Evolutionary conservation across 805 yeast genomes (phyloP).

Genomic region (Kregervanrija fluxuum): DNA sequence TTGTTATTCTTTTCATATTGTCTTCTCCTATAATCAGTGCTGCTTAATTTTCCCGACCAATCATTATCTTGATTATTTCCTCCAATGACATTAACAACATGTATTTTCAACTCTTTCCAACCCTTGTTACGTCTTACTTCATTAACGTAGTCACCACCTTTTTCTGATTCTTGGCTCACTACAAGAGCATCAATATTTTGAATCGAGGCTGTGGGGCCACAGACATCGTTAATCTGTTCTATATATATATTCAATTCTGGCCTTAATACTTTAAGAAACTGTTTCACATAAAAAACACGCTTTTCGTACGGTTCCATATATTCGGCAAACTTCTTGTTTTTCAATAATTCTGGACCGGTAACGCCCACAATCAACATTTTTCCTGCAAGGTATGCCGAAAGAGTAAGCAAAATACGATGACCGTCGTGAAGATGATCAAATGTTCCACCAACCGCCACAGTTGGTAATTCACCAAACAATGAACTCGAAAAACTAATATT

Average conservation of each 20-base stretch:
- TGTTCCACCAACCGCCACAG: conserved; percentile 83
- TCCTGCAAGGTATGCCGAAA: conserved; percentile 57
- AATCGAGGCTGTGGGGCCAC: conserved; percentile 87
- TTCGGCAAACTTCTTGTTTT: conserved; percentile 67
- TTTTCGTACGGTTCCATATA: conserved; percentile 49
- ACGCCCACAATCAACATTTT: conserved; percentile 67
- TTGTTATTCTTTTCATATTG: conserved; percentile 19
- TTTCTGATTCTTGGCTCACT: conserved; percentile 69
- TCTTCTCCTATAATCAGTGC: conserved; percentile 63
- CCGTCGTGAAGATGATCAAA: conserved; percentile 97
- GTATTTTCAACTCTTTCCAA: conserved; percentile 42
- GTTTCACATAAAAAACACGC: conserved; percentile 40
- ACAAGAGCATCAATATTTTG: conserved; percentile 72
- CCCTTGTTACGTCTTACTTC: conserved; percentile 50
- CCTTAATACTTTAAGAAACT: conserved; percentile 42
- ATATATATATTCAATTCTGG: conserved; percentile 44
- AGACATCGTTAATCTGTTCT: conserved; percentile 69
- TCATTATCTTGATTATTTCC: conserved; percentile 32
- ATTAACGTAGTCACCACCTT: conserved; percentile 74
- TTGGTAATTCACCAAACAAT: neutral
- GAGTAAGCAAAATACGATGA: conserved; percentile 75
- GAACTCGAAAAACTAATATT: too few species aligned
- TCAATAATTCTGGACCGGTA: conserved; percentile 67
- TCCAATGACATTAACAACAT: conserved; percentile 60
- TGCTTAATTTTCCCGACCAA: conserved; percentile 73